Evolutionary conservation across 306 rosid species (phyloP).

Genomic region (Lablab purpureus): DNA sequence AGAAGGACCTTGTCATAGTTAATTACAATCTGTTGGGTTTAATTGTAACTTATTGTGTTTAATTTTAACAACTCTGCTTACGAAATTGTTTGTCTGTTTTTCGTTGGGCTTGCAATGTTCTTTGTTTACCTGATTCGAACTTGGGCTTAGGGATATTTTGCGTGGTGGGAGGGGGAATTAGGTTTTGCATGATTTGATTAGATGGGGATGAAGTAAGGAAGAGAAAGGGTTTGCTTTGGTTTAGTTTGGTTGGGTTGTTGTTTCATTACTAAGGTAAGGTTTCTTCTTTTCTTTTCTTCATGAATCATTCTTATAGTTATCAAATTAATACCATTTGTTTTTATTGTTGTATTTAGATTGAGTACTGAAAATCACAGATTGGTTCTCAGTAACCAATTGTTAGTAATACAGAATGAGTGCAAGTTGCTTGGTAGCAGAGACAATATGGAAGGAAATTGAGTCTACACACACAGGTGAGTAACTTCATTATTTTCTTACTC

Average conservation of each 20-base stretch:
- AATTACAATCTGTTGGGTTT: too few species aligned
- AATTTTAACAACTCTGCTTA: too few species aligned
- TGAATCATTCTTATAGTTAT: background rate
- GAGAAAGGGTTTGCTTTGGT: background rate
- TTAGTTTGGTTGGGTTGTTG: background rate
- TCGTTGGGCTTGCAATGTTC: too few species aligned
- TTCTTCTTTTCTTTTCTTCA: background rate
- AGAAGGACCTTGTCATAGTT: conserved; percentile 72
- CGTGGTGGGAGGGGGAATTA: too few species aligned
- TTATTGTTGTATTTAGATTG: background rate
- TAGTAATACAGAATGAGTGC: conserved; percentile 7
- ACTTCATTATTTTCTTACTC: background rate
- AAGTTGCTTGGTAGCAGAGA: conserved; percentile 20
- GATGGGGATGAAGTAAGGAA: background rate
- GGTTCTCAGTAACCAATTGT: background rate
- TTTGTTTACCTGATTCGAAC: too few species aligned
- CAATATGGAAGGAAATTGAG: conserved; percentile 51
- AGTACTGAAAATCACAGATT: background rate
- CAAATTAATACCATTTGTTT: background rate
- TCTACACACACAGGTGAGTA: conserved; percentile 40
- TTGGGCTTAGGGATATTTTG: too few species aligned
- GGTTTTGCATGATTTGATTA: too few species aligned
- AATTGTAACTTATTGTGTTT: too few species aligned
- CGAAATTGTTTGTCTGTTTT: too few species aligned
- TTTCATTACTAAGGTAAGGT: background rate